These are phyloP conservation scores for Paspalum vaginatum DNA, from an alignment of 176 grass and related monocot genomes.

Conservation along the genomic window DNA sequence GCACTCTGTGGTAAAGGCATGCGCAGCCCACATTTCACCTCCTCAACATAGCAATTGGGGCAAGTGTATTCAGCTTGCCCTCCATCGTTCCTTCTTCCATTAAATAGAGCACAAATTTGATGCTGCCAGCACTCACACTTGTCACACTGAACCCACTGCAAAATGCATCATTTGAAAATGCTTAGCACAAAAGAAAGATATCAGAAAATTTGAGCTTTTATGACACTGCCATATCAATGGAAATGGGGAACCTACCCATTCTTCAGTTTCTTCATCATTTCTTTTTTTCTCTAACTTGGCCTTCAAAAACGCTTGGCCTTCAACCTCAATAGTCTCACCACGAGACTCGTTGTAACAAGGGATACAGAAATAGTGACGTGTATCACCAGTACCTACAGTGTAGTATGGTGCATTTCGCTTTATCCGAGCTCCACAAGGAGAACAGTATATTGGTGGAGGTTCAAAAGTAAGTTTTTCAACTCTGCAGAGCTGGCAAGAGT, in stretches of 20 bases:
- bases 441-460: conserved; percentile 97
- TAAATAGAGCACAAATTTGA: conserved; percentile 98
- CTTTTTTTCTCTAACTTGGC: conserved; percentile 85
- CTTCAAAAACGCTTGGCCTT: conserved; percentile 71
- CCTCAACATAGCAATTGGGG: conserved; percentile 86
- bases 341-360: conserved; percentile 93
- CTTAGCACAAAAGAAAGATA: conserved; percentile 36
- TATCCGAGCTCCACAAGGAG: conserved; percentile 91
- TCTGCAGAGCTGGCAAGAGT: conserved; percentile 96
- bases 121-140: conserved; percentile 99
- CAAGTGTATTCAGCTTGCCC: conserved; percentile 98
- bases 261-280: conserved; percentile 99
- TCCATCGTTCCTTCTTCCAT: conserved; percentile 95
- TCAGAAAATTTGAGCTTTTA: conserved; percentile 13
- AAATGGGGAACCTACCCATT: conserved; percentile 76
- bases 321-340: conserved; percentile 85
- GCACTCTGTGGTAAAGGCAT: conserved; percentile 95
- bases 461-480: conserved; percentile 99
- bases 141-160: conserved; percentile 99
- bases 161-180: conserved; percentile 46
- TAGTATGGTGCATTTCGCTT: conserved; percentile 97
- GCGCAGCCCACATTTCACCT: conserved; percentile 80
- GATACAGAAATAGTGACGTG: conserved; percentile 87
- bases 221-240: conserved; percentile 28
- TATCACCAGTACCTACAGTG: conserved; percentile 82